Conservation (phyloP, 352 stramenopile species). For the Globisporangium nunn region DNA sequence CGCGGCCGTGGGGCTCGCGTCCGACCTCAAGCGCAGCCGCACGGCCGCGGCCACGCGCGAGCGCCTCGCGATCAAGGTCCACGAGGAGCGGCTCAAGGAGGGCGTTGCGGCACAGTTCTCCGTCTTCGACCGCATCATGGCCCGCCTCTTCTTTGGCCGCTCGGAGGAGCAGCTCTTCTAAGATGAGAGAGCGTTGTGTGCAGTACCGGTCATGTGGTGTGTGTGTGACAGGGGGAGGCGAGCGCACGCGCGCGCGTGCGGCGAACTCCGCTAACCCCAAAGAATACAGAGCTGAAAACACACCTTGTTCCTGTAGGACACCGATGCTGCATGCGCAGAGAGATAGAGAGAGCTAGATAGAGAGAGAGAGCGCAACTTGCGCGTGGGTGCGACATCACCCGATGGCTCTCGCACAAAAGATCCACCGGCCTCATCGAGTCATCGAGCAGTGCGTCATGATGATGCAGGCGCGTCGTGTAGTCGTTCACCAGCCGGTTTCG, state of each 20-base stretch:
- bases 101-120: conserved; percentile 40
- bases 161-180: conserved; percentile 77
- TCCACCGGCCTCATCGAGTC: not conserved
- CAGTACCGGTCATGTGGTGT: not conserved
- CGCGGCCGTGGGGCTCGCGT: conserved; percentile 89
- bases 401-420: too few relatives aligned
- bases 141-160: conserved; percentile 72
- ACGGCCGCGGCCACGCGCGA: conserved; percentile 65
- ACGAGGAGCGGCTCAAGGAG: conserved; percentile 49
- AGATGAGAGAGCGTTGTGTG: not conserved
- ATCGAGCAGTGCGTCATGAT: not conserved
- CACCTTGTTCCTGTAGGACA: too few relatives aligned
- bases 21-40: conserved; percentile 93
- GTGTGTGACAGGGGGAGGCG: not conserved
- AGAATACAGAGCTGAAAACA: not conserved
- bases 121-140: conserved; percentile 49
- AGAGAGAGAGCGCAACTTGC: too few relatives aligned
- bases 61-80: conserved; percentile 54
- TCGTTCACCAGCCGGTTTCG: too few relatives aligned
- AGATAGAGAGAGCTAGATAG: too few relatives aligned
- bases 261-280: too few relatives aligned
- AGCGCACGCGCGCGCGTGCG: too few relatives aligned
- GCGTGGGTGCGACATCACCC: too few relatives aligned
- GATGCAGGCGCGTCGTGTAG: not conserved
- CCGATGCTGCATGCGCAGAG: too few relatives aligned